Base-by-base conservation (phyloP, 163 green algal species). In the Chloroidium sp. region DNA sequence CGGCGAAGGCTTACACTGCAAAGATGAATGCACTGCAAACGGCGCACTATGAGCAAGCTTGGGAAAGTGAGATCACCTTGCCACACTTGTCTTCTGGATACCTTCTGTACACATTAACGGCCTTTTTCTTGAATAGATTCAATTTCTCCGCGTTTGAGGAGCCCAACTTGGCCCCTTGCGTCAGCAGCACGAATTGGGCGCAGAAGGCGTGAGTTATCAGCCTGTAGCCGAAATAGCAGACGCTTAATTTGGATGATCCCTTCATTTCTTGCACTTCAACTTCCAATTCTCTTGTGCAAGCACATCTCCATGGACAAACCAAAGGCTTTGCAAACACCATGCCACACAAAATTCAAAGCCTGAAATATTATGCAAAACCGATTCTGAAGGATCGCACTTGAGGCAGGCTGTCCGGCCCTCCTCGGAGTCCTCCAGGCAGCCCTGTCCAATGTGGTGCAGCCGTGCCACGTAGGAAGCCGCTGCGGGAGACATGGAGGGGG, bases 181-280 rank as follows among this genome's bases (percentile, higher is more conserved):
- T 90, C 60, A 87, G 76, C 74, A 86, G 84, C 62, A 83, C 75
- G 14, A 89, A 69, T 59, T 82, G 81, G 2, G 84, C n/a, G n/a
- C 75, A 74, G 78, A 85, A 87, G 0, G 78, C 80, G 61, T 87
- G 77, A 13, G 81, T 77, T 62, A 89, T 61, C 76, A 89, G 74
- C 80, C 78, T 85, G 82, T 62, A 69, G 3, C 4, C 60, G 58
- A 2, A 76, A 1, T 3, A 60, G 12, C 12, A 4, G 8, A 72
- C 36, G 36, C 36, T 36, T 36, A 36, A 36, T 36, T 36, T 36
- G 36, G 36, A 36, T 36, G 36, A 36, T 36, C 36, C 36, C 36
- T 36, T 36, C 36, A 36, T 36, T 36, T 36, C 36, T 36, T 36
- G 36, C 36, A 36, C 36, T 36, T 36, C 36, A 36, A 36, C 36